Evolutionary conservation across 2,329 filamentous ascomycete species (phyloP), one percentile per base, ranked within the genome.

Genomic region (Colletotrichum simmondsii): DNA sequence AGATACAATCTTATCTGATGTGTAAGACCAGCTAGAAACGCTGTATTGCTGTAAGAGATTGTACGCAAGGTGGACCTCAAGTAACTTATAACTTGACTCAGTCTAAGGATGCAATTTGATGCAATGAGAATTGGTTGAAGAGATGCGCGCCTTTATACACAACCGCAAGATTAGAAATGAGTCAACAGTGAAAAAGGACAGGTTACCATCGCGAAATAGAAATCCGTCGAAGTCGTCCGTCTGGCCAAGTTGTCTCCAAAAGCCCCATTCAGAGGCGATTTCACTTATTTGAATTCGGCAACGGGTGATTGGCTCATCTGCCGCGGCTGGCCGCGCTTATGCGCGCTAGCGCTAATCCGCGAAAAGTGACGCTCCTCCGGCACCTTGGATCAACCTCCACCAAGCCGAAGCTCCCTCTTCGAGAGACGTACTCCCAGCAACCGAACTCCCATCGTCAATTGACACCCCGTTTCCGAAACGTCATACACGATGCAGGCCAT

Each of bases 401-500:
- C 61, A 54, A 62, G 26, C 46, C 49, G 59, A 74, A 65, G 72
- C 65, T 72, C 64, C 58, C 63, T 63, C 68, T 24, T 66, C 66
- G 64, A 70, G 30, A 64, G 61, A 30, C 37, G 61, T n/a, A 58
- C 37, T 32, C 60, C 63, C 37, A 67, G 22, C 30, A 61, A 53
- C 60, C 49, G 37, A 59, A 22, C 16, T 8, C 32, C 62, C 24
- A 63, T 70, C 52, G 68, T 65, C 74, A 73, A 74, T 74, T 67
- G 65, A 74, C 64, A 64, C 19, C 24, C 60, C 37, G 16, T 64
- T 32, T 19, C 37, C 22, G 68, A 52, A 68, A 65, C 62, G 66
- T 65, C 66, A 68, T 60, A 60, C 77, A 79, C 76, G 56, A 84
- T 84, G 83, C 79, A 80, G 76, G 79, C 82, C 68, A 76, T 83